These are phyloP conservation scores for Colletotrichum siamense DNA, from an alignment of 2,329 filamentous ascomycete genomes.

Conservation along the genomic window DNA sequence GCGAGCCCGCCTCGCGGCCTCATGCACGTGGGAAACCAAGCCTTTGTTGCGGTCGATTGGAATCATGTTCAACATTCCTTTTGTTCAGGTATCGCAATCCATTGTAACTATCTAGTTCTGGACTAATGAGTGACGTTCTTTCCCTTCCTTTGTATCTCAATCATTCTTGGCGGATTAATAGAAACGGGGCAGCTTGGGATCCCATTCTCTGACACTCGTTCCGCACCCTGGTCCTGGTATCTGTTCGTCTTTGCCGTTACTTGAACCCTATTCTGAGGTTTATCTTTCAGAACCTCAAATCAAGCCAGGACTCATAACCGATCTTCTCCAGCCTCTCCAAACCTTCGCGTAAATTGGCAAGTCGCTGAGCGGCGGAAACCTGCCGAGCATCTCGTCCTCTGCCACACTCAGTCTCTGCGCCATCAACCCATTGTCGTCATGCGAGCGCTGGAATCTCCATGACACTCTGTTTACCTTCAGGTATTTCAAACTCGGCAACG, in stretches of 20 bases:
- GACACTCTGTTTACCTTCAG: neutral
- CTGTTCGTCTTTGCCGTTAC: neutral
- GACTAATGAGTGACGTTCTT: neutral
- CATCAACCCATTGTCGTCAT: neutral
- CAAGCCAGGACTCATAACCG: neutral
- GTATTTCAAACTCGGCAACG: neutral
- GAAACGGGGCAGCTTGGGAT: neutral
- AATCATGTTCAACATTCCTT: neutral
- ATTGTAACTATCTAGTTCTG: neutral
- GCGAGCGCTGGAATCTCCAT: neutral
- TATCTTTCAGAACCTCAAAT: neutral
- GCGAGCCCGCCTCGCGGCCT: neutral
- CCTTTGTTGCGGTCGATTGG: accelerated
- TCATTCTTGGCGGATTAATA: neutral
- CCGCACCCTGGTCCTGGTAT: neutral
- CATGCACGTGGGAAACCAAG: neutral
- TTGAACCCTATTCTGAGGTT: neutral
- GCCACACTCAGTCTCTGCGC: neutral
- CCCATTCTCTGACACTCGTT: neutral
- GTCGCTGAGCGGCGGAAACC: accelerated
- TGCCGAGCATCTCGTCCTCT: neutral
- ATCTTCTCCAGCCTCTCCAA: neutral
- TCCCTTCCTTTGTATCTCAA: neutral
- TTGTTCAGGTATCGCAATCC: neutral
- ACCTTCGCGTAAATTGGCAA: neutral